Base-by-base conservation (phyloP, 1,284 basidiomycete genomes). In the Ustilago hordei region DNA sequence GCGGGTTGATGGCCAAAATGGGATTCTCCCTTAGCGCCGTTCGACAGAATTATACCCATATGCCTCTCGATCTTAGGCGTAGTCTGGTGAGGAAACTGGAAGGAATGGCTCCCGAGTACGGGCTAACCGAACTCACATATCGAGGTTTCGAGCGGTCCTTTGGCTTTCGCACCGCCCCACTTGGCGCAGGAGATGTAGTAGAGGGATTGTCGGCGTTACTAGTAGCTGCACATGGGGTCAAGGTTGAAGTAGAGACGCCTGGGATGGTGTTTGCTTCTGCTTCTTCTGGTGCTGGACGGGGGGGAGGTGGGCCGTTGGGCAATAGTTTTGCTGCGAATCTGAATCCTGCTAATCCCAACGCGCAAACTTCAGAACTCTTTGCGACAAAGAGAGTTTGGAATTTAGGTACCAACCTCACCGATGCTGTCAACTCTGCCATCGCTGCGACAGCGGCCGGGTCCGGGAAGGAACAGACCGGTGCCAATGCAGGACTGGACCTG, bases 1-100 rank as follows among this genome's bases (percentile, higher is more conserved):
- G 93, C 1, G 95, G 95, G 1, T 88, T 99, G 68, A 88, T 99
- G 38, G 97, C 97, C 32, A 99, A 99, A 89, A 99, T 99, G 95
- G 97, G 97, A 1, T 95, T 97, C 85, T 96, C 95, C 0, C 91
- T 98, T 69, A 90, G 90, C 3, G 95, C 99, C 84, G 96, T 94
- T 23, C 94, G 97, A 79, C 96, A 99, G 84, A 90, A 92, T 1
- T 97, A 94, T 84, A 88, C 92, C 0, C 95, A 99, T 84, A 99
- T 99, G 97, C 95, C 97, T 82, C 92, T 95, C 87, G 92, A 95
- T 81, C 90, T 99, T 68, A 97, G 97, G 86, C 89, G 91, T 38
- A 89, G 90, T n/a, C 89, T 99, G 17, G 90, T 92, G 9, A 88
- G 89, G 50, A 95, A 95, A 84, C 90, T 99, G 5, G 93, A 95